Evolutionary conservation across 345 rosid genomes (phyloP).

Genomic region (Aegle marmelos): DNA sequence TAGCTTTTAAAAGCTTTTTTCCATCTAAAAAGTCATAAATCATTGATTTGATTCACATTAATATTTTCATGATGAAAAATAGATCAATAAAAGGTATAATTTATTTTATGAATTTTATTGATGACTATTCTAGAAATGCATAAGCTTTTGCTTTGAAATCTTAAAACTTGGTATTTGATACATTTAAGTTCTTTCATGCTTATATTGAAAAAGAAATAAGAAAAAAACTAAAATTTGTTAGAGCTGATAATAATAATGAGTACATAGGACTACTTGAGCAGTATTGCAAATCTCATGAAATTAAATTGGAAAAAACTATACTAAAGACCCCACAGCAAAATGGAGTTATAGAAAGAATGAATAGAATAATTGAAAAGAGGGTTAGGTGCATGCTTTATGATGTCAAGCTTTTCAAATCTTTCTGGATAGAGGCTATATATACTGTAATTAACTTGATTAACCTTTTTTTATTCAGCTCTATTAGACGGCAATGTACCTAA

Average conservation of each 20-base stretch:
- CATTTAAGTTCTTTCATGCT: background rate
- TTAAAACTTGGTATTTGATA: background rate
- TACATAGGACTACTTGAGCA: background rate
- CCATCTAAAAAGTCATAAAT: too few species aligned
- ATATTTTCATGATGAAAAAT: background rate
- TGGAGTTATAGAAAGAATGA: too few species aligned
- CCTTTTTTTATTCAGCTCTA: too few species aligned
- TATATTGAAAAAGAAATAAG: background rate
- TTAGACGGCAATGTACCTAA: too few species aligned
- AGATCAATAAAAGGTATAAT: background rate
- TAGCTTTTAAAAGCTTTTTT: too few species aligned
- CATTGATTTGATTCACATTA: background rate
- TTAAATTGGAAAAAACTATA: too few species aligned
- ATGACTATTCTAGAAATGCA: conserved; percentile 10
- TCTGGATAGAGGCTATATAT: too few species aligned
- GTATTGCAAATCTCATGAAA: background rate
- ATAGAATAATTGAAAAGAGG: too few species aligned
- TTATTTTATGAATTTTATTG: conserved; percentile 11
- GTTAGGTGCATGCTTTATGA: too few species aligned
- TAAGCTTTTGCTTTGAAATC: background rate
- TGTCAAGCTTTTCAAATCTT: too few species aligned
- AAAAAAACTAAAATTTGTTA: background rate
- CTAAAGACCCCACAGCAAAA: too few species aligned
- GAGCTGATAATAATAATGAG: background rate
- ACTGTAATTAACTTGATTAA: too few species aligned